phyloP scores from a whole-genome alignment of 2,329 filamentous ascomycete genomes.

The Escovopsis sp. region DNA sequence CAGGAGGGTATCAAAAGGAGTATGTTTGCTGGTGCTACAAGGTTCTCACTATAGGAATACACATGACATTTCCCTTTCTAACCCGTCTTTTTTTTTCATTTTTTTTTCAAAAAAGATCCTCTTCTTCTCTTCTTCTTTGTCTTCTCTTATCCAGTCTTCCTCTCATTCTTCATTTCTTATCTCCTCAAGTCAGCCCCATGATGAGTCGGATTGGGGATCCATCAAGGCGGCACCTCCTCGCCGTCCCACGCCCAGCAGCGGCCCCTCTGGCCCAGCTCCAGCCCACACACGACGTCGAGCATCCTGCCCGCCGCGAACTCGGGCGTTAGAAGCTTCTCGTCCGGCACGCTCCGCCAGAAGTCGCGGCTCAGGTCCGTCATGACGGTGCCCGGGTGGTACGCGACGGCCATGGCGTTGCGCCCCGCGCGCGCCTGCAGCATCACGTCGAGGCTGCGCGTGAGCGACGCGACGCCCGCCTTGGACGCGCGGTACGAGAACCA shows the following conservation, averaged over 20 bases:
- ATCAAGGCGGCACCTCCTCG: conserved; percentile 43
- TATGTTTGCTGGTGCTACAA: not conserved
- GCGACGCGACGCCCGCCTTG: conserved; percentile 59
- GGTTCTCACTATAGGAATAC: not conserved
- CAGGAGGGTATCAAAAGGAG: too few species aligned
- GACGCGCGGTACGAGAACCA: conserved; percentile 73
- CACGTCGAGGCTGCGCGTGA: conserved; percentile 58
- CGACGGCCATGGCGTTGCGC: conserved; percentile 50
- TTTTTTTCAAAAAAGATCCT: too few species aligned
- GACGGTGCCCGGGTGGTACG: conserved; percentile 69
- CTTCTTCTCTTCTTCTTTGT: too few species aligned
- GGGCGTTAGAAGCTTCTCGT: conserved; percentile 48
- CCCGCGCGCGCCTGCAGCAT: conserved; percentile 42
- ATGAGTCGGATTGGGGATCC: not conserved
- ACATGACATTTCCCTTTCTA: not conserved
- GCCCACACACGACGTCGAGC: conserved; percentile 40
- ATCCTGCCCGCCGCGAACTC: conserved; percentile 53
- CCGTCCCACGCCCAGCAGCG: conserved; percentile 57
- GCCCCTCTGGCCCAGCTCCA: conserved; percentile 38
- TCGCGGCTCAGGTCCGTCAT: conserved; percentile 57
- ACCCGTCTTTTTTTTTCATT: too few species aligned
- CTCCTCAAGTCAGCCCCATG: not conserved
- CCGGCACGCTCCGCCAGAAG: conserved; percentile 53
- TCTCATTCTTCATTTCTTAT: not conserved
- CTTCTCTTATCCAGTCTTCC: too few species aligned